Percentiles rank a stretch among this genome's conserved stretches.
phyloP scores from a whole-genome alignment of 495 filamentous ascomycete genomes.

The Aspergillus mulundensis region DNA sequence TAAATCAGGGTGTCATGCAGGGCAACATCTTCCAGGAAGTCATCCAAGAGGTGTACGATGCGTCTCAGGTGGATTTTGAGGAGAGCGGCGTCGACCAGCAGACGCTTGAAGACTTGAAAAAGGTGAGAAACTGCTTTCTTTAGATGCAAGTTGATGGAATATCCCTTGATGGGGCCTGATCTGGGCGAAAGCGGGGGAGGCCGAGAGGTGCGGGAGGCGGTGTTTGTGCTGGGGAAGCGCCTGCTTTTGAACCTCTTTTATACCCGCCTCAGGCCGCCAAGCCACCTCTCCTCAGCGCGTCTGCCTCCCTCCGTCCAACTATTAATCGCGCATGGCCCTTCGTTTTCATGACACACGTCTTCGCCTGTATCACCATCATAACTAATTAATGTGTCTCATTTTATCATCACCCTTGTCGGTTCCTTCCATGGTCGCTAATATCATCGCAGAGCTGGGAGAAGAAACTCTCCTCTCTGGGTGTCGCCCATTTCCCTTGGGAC shows the following conservation, averaged over 20 bases:
- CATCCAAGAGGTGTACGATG: constrained; percentile 85
- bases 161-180: constrained; percentile 5
- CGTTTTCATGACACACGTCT: background rate
- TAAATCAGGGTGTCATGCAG: constrained; percentile 44
- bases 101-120: constrained; percentile 76
- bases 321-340: background rate
- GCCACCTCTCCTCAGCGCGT: constrained; percentile 17
- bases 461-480: constrained; percentile 73
- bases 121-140: constrained; percentile 54
- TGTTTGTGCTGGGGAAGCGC: constrained; percentile 34
- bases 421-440: constrained; percentile 15
- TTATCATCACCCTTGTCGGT: constrained; percentile 1
- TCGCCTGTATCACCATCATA: background rate
- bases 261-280: constrained; percentile 36
- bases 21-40: constrained; percentile 82
- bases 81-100: constrained; percentile 86
- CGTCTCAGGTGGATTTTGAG: constrained; percentile 91
- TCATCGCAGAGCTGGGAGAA: constrained; percentile 79
- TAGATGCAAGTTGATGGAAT: constrained; percentile 15
- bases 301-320: constrained; percentile 4
- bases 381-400: constrained; percentile 14
- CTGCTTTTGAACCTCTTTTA: constrained; percentile 42
- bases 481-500: constrained; percentile 95
- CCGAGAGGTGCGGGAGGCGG: constrained; percentile 38
- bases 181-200: constrained; percentile 32